phyloP scores from a whole-genome alignment of 2,329 filamentous ascomycete genomes.

The Gnomoniopsis smithogilvyi region DNA sequence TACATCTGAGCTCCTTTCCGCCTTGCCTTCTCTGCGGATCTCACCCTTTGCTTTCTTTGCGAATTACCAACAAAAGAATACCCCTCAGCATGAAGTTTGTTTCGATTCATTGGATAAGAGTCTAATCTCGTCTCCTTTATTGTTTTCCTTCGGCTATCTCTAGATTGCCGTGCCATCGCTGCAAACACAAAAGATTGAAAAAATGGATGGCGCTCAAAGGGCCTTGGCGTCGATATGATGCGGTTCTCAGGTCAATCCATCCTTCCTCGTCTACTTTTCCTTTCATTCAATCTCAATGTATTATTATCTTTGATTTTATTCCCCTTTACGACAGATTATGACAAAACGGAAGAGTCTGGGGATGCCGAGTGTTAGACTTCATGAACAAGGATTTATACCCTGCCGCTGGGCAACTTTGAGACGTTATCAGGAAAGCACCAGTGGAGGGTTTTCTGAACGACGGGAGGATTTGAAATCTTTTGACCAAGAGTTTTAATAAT shows the following conservation, averaged over 20 bases:
- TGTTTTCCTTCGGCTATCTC: neutral
- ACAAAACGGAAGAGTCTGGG: neutral
- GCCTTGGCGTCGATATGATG: neutral
- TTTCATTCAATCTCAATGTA: constrained; percentile 4
- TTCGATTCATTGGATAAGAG: constrained; percentile 8
- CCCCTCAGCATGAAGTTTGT: constrained; percentile 11
- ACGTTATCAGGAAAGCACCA: neutral
- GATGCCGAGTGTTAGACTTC: constrained; percentile 4
- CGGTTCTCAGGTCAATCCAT: neutral
- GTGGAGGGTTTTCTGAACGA: constrained; percentile 1
- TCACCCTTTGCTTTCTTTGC: neutral
- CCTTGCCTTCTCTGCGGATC: neutral
- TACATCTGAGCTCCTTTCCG: neutral
- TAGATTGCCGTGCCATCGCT: neutral
- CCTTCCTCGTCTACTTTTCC: neutral
- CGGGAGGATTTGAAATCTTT: neutral
- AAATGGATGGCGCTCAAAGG: constrained; percentile 4
- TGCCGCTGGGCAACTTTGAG: constrained; percentile 2
- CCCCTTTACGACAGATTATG: neutral
- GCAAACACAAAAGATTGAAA: constrained; percentile 9
- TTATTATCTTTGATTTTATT: constrained; percentile 8
- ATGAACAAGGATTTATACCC: constrained; percentile 5
- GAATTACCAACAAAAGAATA: constrained; percentile 14
- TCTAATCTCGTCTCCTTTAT: neutral
- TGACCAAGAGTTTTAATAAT: neutral